Evolutionary conservation across 2,329 filamentous ascomycete species (phyloP).

Genomic region (Trichoderma cornu-damae): DNA sequence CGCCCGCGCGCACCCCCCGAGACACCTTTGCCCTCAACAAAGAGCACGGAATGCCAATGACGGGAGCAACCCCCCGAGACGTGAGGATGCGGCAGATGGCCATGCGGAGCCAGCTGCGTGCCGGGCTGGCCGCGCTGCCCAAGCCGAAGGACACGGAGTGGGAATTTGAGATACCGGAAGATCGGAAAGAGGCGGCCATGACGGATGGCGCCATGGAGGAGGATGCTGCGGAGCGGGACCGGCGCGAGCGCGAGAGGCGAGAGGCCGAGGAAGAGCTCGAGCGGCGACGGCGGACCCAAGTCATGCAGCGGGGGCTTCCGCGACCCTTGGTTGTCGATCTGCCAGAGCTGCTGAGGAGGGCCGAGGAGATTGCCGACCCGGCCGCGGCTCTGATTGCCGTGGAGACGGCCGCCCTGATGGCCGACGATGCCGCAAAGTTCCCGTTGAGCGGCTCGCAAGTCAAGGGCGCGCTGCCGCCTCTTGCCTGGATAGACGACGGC

Average conservation of each 20-base stretch:
- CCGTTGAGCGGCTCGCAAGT: constrained; percentile 64
- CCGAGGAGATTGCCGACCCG: constrained; percentile 56
- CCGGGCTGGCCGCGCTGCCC: constrained; percentile 74
- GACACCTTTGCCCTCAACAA: constrained; percentile 82
- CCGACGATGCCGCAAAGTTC: constrained; percentile 72
- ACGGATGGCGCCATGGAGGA: constrained; percentile 48
- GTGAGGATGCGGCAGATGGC: constrained; percentile 65
- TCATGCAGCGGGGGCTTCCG: constrained; percentile 80
- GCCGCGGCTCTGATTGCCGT: constrained; percentile 65
- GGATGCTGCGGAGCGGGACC: constrained; percentile 68
- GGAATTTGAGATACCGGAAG: constrained; percentile 88
- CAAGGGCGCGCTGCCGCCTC: constrained; percentile 52
- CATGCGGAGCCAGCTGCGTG: constrained; percentile 61
- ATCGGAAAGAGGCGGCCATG: constrained; percentile 57
- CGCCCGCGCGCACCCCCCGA: constrained; percentile 80
- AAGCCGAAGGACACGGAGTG: constrained; percentile 91
- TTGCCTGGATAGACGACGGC: constrained; percentile 65
- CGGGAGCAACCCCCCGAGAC: constrained; percentile 72
- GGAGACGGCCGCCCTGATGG: constrained; percentile 75
- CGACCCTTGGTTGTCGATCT: constrained; percentile 70
- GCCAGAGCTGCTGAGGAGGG: constrained; percentile 58
- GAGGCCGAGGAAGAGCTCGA: constrained; percentile 73
- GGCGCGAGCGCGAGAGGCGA: constrained; percentile 65
- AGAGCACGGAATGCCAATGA: constrained; percentile 60
- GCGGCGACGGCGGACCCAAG: constrained; percentile 77